Evolutionary conservation across 2,329 filamentous ascomycete species (phyloP).

Genomic region (Colletotrichum sp.): DNA sequence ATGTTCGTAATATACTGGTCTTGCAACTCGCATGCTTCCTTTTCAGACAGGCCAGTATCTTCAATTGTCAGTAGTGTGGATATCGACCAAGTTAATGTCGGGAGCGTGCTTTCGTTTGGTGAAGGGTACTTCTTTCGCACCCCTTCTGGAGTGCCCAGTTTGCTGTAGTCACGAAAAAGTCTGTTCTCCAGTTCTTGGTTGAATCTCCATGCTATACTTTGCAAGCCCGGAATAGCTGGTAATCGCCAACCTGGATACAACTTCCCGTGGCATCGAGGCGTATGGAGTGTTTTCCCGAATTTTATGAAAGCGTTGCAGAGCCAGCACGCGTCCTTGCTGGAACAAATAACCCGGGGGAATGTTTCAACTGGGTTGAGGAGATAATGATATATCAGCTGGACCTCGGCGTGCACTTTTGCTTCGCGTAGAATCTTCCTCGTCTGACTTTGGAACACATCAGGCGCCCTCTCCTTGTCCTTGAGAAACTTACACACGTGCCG

Average conservation of each 20-base stretch:
- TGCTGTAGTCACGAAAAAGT: neutral
- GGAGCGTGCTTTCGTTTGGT: neutral
- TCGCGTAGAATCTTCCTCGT: constrained; percentile 14
- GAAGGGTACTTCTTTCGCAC: neutral
- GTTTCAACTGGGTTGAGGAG: constrained; percentile 30
- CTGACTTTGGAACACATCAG: neutral
- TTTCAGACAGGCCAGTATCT: too few relatives aligned
- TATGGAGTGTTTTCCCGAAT: constrained; percentile 42
- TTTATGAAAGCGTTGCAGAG: constrained; percentile 53
- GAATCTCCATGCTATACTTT: neutral
- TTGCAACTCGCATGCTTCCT: too few relatives aligned
- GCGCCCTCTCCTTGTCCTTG: neutral
- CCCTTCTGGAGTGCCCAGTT: neutral
- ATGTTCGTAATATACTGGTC: too few relatives aligned
- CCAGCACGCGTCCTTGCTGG: constrained; percentile 56
- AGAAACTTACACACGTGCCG: neutral
- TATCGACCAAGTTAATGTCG: neutral
- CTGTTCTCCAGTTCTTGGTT: neutral
- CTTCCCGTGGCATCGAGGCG: constrained; percentile 44
- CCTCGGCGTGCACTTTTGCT: constrained; percentile 52
- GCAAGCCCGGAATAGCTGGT: constrained; percentile 27
- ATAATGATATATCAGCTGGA: constrained; percentile 51
- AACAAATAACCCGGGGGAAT: constrained; percentile 47
- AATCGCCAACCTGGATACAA: constrained; percentile 51
- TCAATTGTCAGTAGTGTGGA: neutral